Conservation (phyloP, 2,329 filamentous ascomycete genomes). For the Fusarium proliferatum region DNA sequence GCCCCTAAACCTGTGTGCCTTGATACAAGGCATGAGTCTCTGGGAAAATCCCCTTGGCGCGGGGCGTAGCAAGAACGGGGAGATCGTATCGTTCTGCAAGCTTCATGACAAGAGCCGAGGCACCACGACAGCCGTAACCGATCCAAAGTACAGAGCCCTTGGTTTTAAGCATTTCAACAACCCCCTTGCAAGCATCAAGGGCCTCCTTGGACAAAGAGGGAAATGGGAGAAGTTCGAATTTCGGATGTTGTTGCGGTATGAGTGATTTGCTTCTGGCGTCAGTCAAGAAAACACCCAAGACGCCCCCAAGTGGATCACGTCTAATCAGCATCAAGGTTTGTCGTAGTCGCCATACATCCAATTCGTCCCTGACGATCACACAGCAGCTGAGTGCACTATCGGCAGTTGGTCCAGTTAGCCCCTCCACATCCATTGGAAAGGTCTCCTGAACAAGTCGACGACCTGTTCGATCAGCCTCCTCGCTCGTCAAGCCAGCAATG, state of each 20-base stretch:
- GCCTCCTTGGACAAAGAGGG: background rate
- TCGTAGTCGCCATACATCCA: background rate
- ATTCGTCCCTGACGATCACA: background rate
- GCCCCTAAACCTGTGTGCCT: background rate
- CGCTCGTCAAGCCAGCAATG: background rate
- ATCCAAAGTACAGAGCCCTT: background rate
- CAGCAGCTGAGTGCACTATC: background rate
- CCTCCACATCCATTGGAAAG: background rate
- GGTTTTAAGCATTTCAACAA: background rate
- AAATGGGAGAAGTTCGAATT: background rate
- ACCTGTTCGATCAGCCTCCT: background rate
- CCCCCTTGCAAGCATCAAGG: background rate
- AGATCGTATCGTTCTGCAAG: background rate
- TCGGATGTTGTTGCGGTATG: background rate
- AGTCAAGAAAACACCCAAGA: background rate
- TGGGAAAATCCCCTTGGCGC: background rate
- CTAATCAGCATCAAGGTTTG: background rate
- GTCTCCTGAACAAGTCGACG: background rate
- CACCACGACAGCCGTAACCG: background rate
- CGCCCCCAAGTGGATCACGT: background rate
- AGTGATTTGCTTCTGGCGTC: background rate
- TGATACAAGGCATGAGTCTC: background rate
- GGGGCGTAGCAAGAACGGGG: background rate
- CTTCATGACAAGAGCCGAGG: background rate
- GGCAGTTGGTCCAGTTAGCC: background rate